Percentiles rank a stretch among this genome's conserved stretches.
Conservation (phyloP, 1,284 basidiomycete genomes). For the Ganoderma multipileum region DNA sequence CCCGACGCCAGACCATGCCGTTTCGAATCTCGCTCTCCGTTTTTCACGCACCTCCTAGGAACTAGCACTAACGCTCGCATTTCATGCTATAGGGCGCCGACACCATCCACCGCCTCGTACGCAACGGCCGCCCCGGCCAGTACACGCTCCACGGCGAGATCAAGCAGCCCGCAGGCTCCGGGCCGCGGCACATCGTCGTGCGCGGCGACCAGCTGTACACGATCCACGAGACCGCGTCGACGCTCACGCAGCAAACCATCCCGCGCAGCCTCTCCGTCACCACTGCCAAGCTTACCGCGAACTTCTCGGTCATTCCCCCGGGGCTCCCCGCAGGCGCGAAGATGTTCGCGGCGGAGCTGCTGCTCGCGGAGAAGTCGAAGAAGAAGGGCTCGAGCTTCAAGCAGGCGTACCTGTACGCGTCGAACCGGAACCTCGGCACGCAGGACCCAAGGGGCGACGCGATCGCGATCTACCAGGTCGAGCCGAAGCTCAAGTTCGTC, state of each 20-base stretch:
- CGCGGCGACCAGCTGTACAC: conserved; percentile 61
- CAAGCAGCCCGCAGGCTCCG: conserved; percentile 65
- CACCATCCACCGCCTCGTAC: conserved; percentile 66
- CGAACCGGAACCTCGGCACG: conserved; percentile 46
- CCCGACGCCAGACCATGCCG: not conserved
- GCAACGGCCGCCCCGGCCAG: conserved; percentile 45
- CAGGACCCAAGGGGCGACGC: conserved; percentile 45
- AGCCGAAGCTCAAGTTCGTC: conserved; percentile 43
- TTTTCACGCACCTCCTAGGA: not conserved
- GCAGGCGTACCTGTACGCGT: conserved; percentile 44
- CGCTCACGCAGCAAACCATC: conserved; percentile 66
- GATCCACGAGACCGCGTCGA: conserved; percentile 69
- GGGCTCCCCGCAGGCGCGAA: conserved; percentile 53
- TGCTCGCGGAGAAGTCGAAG: conserved; percentile 38
- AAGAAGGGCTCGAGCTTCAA: conserved; percentile 34
- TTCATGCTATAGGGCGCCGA: conserved; percentile 57
- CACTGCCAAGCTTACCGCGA: conserved; percentile 53
- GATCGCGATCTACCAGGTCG: conserved; percentile 43
- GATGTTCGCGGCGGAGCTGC: conserved; percentile 60
- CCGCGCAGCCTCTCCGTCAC: conserved; percentile 52
- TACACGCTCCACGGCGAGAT: conserved; percentile 67
- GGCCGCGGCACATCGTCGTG: conserved; percentile 69
- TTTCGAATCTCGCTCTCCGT: not conserved
- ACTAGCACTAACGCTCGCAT: not conserved
- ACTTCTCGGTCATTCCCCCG: conserved; percentile 62